These are phyloP conservation scores for Magnusiomyces sp. DNA, from an alignment of 1,139 yeast genomes.

Conservation along the genomic window DNA sequence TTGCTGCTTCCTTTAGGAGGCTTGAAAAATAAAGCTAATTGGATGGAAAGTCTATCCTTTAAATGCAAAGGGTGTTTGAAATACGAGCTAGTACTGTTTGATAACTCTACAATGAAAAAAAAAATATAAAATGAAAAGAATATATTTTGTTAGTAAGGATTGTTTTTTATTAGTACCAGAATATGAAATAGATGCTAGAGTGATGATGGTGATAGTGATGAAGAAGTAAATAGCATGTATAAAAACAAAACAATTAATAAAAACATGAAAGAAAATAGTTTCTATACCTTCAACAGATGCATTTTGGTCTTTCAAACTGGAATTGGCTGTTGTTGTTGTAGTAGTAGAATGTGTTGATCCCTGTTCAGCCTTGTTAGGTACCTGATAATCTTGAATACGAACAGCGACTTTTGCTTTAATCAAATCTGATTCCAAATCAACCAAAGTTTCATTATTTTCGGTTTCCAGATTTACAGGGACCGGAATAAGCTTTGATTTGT, in stretches of 20 bases:
- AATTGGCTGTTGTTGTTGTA: background rate
- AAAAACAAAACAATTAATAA: too few species aligned
- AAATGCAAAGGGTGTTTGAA: slow-evolving; percentile 21
- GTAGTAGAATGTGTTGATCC: too few species aligned
- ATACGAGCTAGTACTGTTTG: slow-evolving; percentile 15
- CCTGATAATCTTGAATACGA: slow-evolving; percentile 11
- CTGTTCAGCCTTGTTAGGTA: background rate
- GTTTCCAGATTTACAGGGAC: background rate
- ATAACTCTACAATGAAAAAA: background rate
- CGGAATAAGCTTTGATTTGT: background rate
- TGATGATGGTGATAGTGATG: too few species aligned
- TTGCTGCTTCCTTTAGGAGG: background rate
- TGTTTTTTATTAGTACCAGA: too few species aligned
- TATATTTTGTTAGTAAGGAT: too few species aligned
- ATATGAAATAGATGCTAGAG: too few species aligned
- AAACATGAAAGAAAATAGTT: background rate
- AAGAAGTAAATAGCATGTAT: too few species aligned
- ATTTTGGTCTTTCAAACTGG: background rate
- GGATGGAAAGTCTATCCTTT: slow-evolving; percentile 27
- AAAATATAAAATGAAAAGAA: too few species aligned
- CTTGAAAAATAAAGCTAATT: slow-evolving; percentile 26
- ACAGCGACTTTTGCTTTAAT: slow-evolving; percentile 10
- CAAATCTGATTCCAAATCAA: slow-evolving; percentile 8
- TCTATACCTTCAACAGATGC: background rate
- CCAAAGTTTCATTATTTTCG: background rate